phyloP scores from a whole-genome alignment of 2,329 filamentous ascomycete species.

The Colletotrichum lupini region DNA sequence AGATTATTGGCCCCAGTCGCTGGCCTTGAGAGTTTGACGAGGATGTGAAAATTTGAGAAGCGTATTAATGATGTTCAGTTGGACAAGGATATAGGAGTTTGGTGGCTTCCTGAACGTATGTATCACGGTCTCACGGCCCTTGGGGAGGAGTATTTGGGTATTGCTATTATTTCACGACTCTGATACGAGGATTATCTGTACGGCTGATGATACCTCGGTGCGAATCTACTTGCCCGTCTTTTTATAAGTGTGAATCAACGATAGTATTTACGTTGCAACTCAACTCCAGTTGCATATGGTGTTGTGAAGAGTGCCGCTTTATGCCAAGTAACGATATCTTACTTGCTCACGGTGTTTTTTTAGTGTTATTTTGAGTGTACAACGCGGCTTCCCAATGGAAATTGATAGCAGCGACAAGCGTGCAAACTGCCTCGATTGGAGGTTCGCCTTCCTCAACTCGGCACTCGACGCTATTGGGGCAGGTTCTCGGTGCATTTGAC shows the following conservation, averaged over 20 bases:
- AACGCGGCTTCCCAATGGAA: not conserved
- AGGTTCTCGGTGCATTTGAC: not conserved
- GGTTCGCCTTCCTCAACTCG: not conserved
- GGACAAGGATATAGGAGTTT: constrained; percentile 24
- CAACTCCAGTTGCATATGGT: not conserved
- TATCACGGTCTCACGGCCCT: constrained; percentile 11
- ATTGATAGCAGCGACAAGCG: too few relatives aligned
- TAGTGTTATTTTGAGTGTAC: not conserved
- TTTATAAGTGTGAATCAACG: constrained; percentile 20
- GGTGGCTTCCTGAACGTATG: constrained; percentile 17
- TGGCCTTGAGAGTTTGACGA: constrained; percentile 51
- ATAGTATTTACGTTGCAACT: not conserved
- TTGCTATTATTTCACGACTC: constrained; percentile 5
- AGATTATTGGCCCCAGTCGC: constrained; percentile 62
- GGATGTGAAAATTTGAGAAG: not conserved
- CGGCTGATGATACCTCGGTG: constrained; percentile 30
- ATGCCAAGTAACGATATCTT: not conserved
- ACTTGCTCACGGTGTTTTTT: not conserved
- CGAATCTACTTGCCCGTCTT: constrained; percentile 17
- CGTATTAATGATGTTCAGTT: constrained; percentile 22
- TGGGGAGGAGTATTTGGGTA: constrained; percentile 21
- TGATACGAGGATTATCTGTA: constrained; percentile 21
- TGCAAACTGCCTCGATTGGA: not conserved
- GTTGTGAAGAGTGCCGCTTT: not conserved
- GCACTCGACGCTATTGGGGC: not conserved